Evolutionary conservation across 1,284 basidiomycete genomes (phyloP), one percentile per base, ranked within the genome.

Genomic region (Hypsizygus ulmarius): DNA sequence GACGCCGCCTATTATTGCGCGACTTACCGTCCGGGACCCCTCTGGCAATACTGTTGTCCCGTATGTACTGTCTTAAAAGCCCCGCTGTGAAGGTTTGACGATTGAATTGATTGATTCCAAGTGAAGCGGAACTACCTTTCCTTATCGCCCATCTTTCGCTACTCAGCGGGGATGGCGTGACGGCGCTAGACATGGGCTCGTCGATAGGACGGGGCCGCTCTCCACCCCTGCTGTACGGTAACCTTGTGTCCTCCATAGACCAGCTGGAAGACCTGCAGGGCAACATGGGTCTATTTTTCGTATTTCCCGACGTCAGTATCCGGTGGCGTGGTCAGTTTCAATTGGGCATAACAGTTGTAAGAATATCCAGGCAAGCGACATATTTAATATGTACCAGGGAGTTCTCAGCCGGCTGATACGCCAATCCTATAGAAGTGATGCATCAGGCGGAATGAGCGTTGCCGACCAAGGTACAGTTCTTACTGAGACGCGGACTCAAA

Each of bases 241-340:
- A 85, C 50, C 71, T 93, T 19, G 90, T 94, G 21, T 84, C 92
- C 10, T 85, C 86, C 0, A 80, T 90, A 1, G 82, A 90, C 37
- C 79, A 85, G 45, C 72, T 93, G 60, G 79, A 85, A 53, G 87
- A 93, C 62, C 74, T 84, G 34, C 81, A 88, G 63, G 90, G 90
- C 35, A 81, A 84, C 30, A 73, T 77, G 55, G 89, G 90, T 6
- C 72, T 90, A 29, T 94, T 89, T 66, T 94, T 96, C 61, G 71
- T 93, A 43, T 96, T 95, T 61, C 86, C 93, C 6, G 93, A 96
- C 64, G 87, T 92, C 56, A 90, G 89, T 61, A 81, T 96, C 47
- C 79, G 89, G 10, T 79, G 78, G 70, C 73, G 79, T 25, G 93
- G 93, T 11, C 77, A 75, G 11, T 96, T 87, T 68, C 78, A 83